These are phyloP conservation scores for Annona squamosa DNA, from an alignment of 164 flowering plant genomes.

Conservation along the genomic window DNA sequence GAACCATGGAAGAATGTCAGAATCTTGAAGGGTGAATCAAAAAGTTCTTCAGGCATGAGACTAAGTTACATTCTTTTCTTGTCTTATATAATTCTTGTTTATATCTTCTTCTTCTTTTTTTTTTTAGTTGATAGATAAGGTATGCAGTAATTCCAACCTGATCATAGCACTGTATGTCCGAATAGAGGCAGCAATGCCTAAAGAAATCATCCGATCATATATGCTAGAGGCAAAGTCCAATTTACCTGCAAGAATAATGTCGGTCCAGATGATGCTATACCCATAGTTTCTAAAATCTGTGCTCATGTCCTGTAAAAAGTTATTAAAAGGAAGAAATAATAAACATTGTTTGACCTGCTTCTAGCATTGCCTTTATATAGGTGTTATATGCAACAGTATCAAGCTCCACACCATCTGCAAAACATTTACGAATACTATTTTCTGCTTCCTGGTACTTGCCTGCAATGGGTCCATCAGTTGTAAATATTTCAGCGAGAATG, in stretches of 20 bases:
- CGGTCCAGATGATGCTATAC: background rate
- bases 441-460: constrained; percentile 66
- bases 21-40: constrained; percentile 1
- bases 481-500: background rate
- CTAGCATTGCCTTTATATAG: constrained; percentile 79
- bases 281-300: background rate
- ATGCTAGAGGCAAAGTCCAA: constrained; percentile 62
- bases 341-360: constrained; percentile 52
- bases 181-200: constrained; percentile 57
- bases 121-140: background rate
- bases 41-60: background rate
- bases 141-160: constrained; percentile 32
- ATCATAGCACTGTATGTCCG: constrained; percentile 88
- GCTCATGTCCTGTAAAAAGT: background rate
- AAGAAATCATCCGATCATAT: constrained; percentile 60
- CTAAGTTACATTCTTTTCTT: background rate
- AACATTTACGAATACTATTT: constrained; percentile 34
- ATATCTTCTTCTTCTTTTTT: background rate
- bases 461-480: constrained; percentile 17
- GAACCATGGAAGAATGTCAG: constrained; percentile 5
- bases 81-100: background rate
- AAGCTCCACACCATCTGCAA: constrained; percentile 43
- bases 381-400: constrained; percentile 90
- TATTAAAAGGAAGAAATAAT: background rate
- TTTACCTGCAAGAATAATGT: constrained; percentile 49